These are phyloP conservation scores for Pleurostoma richardsiae DNA, from an alignment of 2,329 filamentous ascomycete species.

Conservation along the genomic window DNA sequence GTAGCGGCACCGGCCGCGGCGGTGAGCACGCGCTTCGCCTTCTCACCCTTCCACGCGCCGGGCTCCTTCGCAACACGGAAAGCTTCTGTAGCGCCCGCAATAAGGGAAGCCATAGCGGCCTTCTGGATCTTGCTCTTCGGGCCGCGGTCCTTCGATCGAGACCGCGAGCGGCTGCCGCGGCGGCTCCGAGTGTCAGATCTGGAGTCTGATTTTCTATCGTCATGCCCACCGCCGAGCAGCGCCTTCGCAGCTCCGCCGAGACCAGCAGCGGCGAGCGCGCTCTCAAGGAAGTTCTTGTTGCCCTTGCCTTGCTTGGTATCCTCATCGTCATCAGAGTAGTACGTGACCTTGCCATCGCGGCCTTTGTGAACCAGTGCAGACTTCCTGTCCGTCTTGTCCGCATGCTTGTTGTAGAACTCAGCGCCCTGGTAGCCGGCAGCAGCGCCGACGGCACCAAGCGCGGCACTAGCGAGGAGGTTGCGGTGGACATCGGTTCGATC, in stretches of 20 bases:
- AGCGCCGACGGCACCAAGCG: conserved; percentile 59
- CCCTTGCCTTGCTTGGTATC: conserved; percentile 51
- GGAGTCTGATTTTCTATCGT: conserved; percentile 25
- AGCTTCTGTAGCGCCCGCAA: conserved; percentile 87
- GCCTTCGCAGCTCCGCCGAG: conserved; percentile 58
- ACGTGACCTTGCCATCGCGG: conserved; percentile 44
- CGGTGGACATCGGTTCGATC: conserved; percentile 47
- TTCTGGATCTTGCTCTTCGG: conserved; percentile 65
- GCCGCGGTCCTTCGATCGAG: conserved; percentile 37
- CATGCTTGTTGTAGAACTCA: conserved; percentile 57
- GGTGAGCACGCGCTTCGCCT: conserved; percentile 86
- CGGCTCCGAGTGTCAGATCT: conserved; percentile 41
- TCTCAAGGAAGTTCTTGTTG: conserved; percentile 60
- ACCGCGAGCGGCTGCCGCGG: conserved; percentile 45
- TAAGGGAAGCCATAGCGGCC: conserved; percentile 83
- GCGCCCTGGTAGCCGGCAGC: conserved; percentile 60
- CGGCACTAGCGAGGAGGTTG: conserved; percentile 54
- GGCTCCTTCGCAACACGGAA: conserved; percentile 87
- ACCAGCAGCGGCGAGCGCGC: conserved; percentile 55
- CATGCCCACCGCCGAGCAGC: conserved; percentile 42
- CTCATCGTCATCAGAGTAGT: conserved; percentile 56
- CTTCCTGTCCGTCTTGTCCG: conserved; percentile 48
- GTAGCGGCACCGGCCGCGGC: conserved; percentile 82
- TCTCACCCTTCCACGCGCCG: conserved; percentile 84
- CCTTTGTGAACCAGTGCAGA: conserved; percentile 48